Evolutionary conservation across 108 stramenopile species (phyloP), one percentile per base, ranked within the genome.

Genomic region (Pseudonitzschia multistriata): DNA sequence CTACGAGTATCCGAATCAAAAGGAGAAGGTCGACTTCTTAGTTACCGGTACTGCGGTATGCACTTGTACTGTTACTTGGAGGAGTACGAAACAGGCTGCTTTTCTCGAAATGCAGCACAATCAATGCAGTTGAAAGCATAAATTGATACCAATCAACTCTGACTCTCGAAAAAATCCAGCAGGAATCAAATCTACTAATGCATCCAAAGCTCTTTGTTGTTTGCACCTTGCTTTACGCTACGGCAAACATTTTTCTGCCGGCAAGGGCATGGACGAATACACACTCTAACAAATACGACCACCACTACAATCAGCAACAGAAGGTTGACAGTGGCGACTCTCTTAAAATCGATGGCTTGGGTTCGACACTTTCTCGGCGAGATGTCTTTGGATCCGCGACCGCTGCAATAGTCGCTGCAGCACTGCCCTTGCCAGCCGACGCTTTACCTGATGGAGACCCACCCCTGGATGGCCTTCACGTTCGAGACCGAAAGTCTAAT

Each of bases 401-500:
- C 28, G 31, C n/a, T 59, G 57, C 57, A 11, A 29, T 36, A 33
- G n/a, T 33, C 17, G n/a, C 29, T 30, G 0, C 31, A 8, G 57
- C 3, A 29, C 35, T 5, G 24, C 33, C 57, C 13, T 59, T 19
- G 11, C 15, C 29, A 8, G 57, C 57, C 13, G 24, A 52, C 24
- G 50, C 50, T 25, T 30, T 33, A 30, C 35, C 57, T 5, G 34
- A n/a, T 30, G 57, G 35, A 59, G 28, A 59, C 31, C 13, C 31
- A 14, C 21, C 50, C 7, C 50, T 52, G 22, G 50, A 52, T 19
- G 25, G 24, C 21, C 50, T 52, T 8, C 50, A 52, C 22, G 2
- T 52, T 52, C 80, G 89, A 13, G 79, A 87, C 67, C 81, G 89
- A 22, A 78, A 82, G 8, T 74, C 76, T 28, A 90, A 87, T 79